phyloP scores from a whole-genome alignment of 2,329 filamentous ascomycete species.

The Botrytis sinoallii region DNA sequence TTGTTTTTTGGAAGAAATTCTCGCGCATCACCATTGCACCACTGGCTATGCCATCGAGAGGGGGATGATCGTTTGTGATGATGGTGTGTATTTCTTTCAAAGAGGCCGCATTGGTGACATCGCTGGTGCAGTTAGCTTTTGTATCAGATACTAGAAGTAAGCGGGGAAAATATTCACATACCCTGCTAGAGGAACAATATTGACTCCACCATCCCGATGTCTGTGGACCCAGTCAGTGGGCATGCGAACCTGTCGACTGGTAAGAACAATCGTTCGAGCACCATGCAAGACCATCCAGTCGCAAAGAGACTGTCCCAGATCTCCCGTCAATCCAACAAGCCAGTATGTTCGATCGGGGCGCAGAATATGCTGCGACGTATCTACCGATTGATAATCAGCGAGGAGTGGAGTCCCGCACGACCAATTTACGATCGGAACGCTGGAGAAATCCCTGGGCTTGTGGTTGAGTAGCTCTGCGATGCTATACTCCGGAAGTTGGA shows the following conservation, averaged over 20 bases:
- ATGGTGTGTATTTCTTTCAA: background rate
- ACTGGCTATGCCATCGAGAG: background rate
- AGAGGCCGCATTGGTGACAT: background rate
- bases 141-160: background rate
- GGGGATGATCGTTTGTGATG: background rate
- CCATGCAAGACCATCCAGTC: slow-evolving; percentile 43
- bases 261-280: slow-evolving; percentile 35
- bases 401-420: background rate
- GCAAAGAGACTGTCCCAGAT: slow-evolving; percentile 40
- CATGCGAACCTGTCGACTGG: slow-evolving; percentile 29
- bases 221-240: background rate
- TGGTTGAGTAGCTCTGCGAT: background rate
- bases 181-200: background rate
- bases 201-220: background rate
- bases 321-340: slow-evolving; percentile 33
- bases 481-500: background rate
- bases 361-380: background rate
- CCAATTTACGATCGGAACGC: background rate
- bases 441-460: background rate
- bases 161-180: background rate
- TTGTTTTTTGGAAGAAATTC: background rate
- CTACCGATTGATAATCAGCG: background rate
- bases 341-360: slow-evolving; percentile 33
- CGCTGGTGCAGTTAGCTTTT: background rate
- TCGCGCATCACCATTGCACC: background rate